Percentiles rank a stretch among this genome's conserved stretches.
Conservation (phyloP, 208 protist species). For the Crithidia brevicula region DNA sequence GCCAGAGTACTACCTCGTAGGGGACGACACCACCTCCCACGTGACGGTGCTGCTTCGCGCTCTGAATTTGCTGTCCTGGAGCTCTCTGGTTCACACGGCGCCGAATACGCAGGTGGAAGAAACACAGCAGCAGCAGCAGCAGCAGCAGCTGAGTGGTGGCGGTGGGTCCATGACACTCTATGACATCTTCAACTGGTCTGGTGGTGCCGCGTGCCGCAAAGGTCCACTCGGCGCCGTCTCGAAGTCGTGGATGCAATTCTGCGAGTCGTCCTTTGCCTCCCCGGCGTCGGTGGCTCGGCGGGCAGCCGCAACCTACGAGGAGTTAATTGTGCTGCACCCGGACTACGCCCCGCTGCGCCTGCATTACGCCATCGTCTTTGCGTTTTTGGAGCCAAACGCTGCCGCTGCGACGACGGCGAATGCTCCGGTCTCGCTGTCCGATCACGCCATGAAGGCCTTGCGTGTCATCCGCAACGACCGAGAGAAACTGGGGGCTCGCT, state of each 20-base stretch:
- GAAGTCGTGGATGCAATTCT: slow-evolving; percentile 51
- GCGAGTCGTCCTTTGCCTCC: slow-evolving; percentile 52
- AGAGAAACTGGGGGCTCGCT: slow-evolving; percentile 6
- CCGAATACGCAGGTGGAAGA: not conserved
- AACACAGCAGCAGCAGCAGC: not conserved
- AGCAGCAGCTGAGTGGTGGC: not conserved
- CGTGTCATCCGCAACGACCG: slow-evolving; percentile 26
- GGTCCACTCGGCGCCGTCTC: slow-evolving; percentile 11
- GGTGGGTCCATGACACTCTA: not conserved
- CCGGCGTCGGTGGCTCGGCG: slow-evolving; percentile 30
- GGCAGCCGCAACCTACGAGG: slow-evolving; percentile 67
- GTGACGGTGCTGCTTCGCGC: slow-evolving; percentile 45
- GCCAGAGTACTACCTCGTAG: slow-evolving; percentile 73
- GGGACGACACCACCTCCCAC: slow-evolving; percentile 46
- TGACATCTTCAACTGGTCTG: slow-evolving; percentile 61
- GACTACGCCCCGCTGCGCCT: slow-evolving; percentile 66
- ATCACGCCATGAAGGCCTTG: slow-evolving; percentile 28
- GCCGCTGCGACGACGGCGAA: not conserved
- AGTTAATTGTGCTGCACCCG: slow-evolving; percentile 80
- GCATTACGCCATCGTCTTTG: slow-evolving; percentile 59
- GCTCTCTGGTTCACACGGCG: slow-evolving; percentile 20
- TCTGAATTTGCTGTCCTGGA: slow-evolving; percentile 56
- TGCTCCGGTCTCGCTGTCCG: not conserved
- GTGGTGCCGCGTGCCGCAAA: slow-evolving; percentile 24
- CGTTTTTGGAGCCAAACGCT: slow-evolving; percentile 12